These are phyloP conservation scores for Penicillium sp. DNA, from an alignment of 2,329 filamentous ascomycete species.

Conservation along the genomic window DNA sequence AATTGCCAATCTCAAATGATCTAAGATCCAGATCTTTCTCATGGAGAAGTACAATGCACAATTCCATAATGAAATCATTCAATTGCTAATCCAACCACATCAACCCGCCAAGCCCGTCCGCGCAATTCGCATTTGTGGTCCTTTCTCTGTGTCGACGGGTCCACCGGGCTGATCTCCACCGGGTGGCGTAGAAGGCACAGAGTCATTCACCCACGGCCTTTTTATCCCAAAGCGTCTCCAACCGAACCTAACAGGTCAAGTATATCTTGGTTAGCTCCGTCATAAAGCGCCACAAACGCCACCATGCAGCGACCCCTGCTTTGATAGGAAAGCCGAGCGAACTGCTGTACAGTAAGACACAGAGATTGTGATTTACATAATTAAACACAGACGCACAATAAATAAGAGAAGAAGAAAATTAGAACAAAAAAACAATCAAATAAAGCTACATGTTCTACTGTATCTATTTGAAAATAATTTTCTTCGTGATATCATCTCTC, in stretches of 20 bases:
- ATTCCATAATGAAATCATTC: not conserved
- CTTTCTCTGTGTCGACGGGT: not conserved
- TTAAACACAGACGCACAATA: too few relatives aligned
- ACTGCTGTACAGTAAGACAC: too few relatives aligned
- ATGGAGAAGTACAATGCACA: too few relatives aligned
- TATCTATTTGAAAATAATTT: too few relatives aligned
- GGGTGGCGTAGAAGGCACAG: slow-evolving; percentile 7
- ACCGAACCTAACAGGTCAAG: not conserved
- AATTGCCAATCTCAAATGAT: too few relatives aligned
- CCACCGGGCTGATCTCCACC: slow-evolving; percentile 9
- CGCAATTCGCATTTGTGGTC: not conserved
- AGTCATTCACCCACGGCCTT: not conserved
- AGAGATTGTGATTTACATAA: too few relatives aligned
- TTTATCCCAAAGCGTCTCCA: not conserved
- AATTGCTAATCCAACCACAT: not conserved
- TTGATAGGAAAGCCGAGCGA: not conserved
- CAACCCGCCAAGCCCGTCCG: not conserved
- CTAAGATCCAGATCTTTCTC: too few relatives aligned
- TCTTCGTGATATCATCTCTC: not conserved
- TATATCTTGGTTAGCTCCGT: not conserved
- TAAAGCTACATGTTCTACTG: too few relatives aligned
- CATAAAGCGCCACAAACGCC: not conserved
- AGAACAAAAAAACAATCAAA: too few relatives aligned
- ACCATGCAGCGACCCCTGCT: not conserved
- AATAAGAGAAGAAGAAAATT: not conserved